Evolutionary conservation across 257 asterid genomes (phyloP).

Genomic region (Coffea eugenioides): DNA sequence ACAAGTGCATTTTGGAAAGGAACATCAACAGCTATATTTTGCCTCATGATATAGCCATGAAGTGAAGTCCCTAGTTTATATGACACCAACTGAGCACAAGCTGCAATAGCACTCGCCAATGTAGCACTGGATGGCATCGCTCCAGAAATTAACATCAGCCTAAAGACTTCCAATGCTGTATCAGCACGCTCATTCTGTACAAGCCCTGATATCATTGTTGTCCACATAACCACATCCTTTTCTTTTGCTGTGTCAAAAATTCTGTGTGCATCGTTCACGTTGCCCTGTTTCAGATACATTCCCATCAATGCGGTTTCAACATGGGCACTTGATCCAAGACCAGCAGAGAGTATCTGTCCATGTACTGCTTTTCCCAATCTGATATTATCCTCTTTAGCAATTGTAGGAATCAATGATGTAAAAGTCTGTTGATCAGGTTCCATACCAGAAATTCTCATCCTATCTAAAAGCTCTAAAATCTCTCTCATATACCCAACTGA

Average conservation of each 20-base stretch:
- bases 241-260: constrained; percentile 47
- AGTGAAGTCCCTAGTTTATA: constrained; percentile 54
- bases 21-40: constrained; percentile 44
- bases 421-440: constrained; percentile 68
- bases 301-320: constrained; percentile 59
- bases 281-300: constrained; percentile 60
- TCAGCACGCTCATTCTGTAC: constrained; percentile 62
- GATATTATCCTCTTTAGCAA: constrained; percentile 47
- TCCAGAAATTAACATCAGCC: constrained; percentile 49
- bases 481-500: constrained; percentile 37
- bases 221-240: constrained; percentile 70
- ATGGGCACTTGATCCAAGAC: constrained; percentile 48
- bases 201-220: constrained; percentile 80
- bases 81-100: constrained; percentile 72
- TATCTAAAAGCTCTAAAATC: constrained; percentile 36
- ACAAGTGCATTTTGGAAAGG: constrained; percentile 67
- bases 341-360: constrained; percentile 49
- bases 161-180: constrained; percentile 52
- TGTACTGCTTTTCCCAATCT: constrained; percentile 57
- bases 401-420: constrained; percentile 52
- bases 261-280: constrained; percentile 45
- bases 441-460: constrained; percentile 50
- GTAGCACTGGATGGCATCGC: constrained; percentile 54
- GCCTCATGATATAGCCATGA: constrained; percentile 65
- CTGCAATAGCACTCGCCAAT: constrained; percentile 71